Percentiles rank a stretch among this genome's conserved stretches.
These are phyloP conservation scores for Laguncularia racemosa DNA, from an alignment of 345 rosid genomes.

Conservation along the genomic window DNA sequence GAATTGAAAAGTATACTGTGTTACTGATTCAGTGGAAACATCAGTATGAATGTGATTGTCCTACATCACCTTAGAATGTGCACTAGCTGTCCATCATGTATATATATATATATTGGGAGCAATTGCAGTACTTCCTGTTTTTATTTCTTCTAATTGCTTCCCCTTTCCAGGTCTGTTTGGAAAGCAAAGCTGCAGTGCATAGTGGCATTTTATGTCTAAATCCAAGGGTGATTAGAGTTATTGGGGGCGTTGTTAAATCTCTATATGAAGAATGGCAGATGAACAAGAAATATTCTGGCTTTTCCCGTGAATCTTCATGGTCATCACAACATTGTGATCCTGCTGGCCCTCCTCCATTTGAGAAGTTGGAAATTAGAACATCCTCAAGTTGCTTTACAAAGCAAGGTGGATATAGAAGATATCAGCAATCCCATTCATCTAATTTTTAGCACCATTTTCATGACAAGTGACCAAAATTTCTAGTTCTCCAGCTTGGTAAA, in stretches of 20 bases:
- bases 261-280: slow-evolving; percentile 88
- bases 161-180: slow-evolving; percentile 63
- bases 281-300: slow-evolving; percentile 57
- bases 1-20: no score
- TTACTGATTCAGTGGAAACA: no score
- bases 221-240: slow-evolving; percentile 43
- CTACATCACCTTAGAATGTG: no score
- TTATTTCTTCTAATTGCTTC: slow-evolving; percentile 1
- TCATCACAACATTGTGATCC: slow-evolving; percentile 35
- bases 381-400: slow-evolving; percentile 24
- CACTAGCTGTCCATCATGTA: neutral
- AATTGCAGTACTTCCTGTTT: neutral
- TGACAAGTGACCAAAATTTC: neutral
- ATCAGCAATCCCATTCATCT: slow-evolving; percentile 15
- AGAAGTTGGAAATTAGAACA: slow-evolving; percentile 57
- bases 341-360: slow-evolving; percentile 78
- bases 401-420: slow-evolving; percentile 14
- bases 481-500: neutral
- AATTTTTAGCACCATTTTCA: neutral
- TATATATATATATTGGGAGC: neutral
- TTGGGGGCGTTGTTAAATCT: slow-evolving; percentile 80
- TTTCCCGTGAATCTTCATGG: slow-evolving; percentile 50
- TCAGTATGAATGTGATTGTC: no score
- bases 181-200: slow-evolving; percentile 55
- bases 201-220: slow-evolving; percentile 65